phyloP scores from a whole-genome alignment of 73 alveolate species.

The Tetrahymena malaccensis region DNA sequence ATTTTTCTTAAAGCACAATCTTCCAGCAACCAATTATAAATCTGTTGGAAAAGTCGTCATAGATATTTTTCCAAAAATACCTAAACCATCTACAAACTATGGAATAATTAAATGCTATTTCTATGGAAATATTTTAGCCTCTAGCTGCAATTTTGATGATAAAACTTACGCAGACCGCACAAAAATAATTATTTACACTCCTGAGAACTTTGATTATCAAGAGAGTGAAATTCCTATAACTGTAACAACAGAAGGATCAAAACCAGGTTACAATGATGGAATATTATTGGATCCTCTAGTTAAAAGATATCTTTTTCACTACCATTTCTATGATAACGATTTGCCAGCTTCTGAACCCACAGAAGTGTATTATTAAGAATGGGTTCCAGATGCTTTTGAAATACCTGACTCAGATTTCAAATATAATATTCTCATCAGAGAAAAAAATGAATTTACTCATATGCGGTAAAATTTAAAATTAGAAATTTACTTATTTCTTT shows the following conservation, averaged over 20 bases:
- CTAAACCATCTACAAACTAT: background rate
- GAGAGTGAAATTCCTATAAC: background rate
- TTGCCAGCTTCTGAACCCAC: background rate
- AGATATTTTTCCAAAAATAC: background rate
- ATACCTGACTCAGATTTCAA: background rate
- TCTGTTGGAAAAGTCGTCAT: background rate
- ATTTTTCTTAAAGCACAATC: background rate
- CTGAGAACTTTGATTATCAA: background rate
- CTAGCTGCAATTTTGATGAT: background rate
- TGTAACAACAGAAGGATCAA: background rate
- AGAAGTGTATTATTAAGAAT: background rate
- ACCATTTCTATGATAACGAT: background rate
- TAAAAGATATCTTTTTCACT: background rate
- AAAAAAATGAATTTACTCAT: background rate
- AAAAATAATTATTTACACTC: background rate
- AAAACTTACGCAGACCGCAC: background rate
- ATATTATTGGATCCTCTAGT: background rate
- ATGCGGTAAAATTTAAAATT: background rate
- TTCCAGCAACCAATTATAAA: background rate
- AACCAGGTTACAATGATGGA: background rate
- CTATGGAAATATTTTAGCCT: background rate
- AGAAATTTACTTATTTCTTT: background rate
- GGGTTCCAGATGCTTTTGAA: background rate
- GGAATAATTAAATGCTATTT: background rate
- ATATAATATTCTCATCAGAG: background rate